A percentile compares a stretch with the other conserved stretches of the same genome.
These are phyloP conservation scores for Pleurotus pulmonarius DNA, from an alignment of 768 basidiomycete species.

Conservation along the genomic window DNA sequence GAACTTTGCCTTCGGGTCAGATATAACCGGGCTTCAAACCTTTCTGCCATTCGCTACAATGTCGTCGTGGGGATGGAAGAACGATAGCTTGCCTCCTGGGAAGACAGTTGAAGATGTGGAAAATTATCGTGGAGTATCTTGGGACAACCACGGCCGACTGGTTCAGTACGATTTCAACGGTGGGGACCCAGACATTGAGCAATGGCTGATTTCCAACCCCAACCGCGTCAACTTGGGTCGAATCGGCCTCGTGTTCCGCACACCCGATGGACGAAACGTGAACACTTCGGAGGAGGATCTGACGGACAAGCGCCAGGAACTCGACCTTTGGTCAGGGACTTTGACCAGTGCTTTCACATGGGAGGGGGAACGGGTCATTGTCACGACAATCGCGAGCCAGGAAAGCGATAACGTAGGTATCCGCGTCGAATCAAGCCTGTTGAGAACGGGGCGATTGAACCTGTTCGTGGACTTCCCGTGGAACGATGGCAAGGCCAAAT, in stretches of 20 bases:
- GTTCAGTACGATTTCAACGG: constrained; percentile 48
- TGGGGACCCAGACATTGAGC: constrained; percentile 39
- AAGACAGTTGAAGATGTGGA: constrained; percentile 38
- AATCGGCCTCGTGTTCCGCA: constrained; percentile 42
- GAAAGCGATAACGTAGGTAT: constrained; percentile 36
- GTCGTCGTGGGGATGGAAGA: constrained; percentile 63
- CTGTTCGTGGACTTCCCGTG: constrained; percentile 59
- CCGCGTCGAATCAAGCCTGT: constrained; percentile 33
- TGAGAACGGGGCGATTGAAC: constrained; percentile 34
- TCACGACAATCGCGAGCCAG: constrained; percentile 38
- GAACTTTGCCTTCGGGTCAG: constrained; percentile 58
- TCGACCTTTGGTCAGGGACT: constrained; percentile 56
- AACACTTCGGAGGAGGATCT: constrained; percentile 37
- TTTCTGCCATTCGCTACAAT: constrained; percentile 52
- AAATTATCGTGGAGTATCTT: constrained; percentile 43
- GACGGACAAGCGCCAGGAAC: constrained; percentile 29
- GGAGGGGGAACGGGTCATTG: constrained; percentile 28
- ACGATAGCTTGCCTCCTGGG: constrained; percentile 45
- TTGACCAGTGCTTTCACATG: constrained; percentile 43
- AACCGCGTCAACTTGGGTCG: constrained; percentile 55
- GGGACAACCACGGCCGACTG: constrained; percentile 45
- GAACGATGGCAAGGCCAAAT: constrained; percentile 55
- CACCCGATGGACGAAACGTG: constrained; percentile 18
- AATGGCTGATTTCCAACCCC: constrained; percentile 57
- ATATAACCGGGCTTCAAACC: constrained; percentile 57